Evolutionary conservation across 345 rosid species (phyloP).

Genomic region (Gossypium stocksii): DNA sequence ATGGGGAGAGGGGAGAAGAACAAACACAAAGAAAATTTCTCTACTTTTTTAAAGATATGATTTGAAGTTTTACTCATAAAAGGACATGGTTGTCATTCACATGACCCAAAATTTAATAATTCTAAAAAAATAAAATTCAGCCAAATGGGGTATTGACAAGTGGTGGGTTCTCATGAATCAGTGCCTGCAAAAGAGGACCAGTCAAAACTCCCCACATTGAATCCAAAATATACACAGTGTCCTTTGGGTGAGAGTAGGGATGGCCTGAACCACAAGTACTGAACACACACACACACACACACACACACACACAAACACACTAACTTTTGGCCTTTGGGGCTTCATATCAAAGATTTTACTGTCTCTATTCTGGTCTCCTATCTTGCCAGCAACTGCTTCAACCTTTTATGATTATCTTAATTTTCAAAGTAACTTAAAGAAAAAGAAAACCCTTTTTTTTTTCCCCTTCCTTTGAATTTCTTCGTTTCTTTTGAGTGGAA

Average conservation of each 20-base stretch:
- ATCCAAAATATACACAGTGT: not conserved
- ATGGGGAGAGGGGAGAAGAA: not conserved
- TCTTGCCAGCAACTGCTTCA: not conserved
- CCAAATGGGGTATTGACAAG: conserved; percentile 34
- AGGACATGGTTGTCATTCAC: conserved; percentile 56
- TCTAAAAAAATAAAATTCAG: not conserved
- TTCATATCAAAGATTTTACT: not conserved
- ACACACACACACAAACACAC: too few relatives aligned
- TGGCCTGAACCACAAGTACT: not conserved
- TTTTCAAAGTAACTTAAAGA: not conserved
- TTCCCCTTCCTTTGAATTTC: not conserved
- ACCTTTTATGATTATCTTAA: not conserved
- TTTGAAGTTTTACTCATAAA: conserved; percentile 25
- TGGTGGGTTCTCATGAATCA: conserved; percentile 23
- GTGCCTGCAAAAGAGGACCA: conserved; percentile 28
- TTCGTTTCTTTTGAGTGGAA: not conserved
- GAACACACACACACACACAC: too few relatives aligned
- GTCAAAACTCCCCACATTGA: conserved; percentile 17
- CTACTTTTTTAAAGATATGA: not conserved
- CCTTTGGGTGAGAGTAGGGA: not conserved
- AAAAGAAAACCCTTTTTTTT: not conserved
- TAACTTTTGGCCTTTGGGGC: not conserved
- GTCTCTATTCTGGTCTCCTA: conserved; percentile 5
- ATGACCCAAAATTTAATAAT: conserved; percentile 35
- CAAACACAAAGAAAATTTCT: not conserved